Base-by-base conservation (phyloP, 2,329 filamentous ascomycete species). In the Xylaria sp. region DNA sequence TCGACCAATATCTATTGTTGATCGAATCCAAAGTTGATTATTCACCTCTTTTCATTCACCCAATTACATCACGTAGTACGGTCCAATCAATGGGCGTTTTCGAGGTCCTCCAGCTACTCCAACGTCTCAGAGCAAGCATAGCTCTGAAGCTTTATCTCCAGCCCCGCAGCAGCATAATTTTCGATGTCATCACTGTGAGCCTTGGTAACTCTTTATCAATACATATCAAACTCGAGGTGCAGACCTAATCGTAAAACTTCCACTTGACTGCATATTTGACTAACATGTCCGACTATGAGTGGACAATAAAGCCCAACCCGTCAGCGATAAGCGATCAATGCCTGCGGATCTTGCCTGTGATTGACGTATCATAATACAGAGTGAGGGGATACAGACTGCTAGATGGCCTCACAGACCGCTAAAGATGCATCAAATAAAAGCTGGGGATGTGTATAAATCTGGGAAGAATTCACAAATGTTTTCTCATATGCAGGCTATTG, bases 181-280 rank as follows among this genome's bases (percentile, higher is more conserved):
- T 59, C 54, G 58, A 69, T 73, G 71, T 71, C 68, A 72, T 73
- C 67, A 50, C 55, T 66, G 36, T 57, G 68, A 62, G 63, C 63
- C 61, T 63, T 57, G 62, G 69, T 60, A 69, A 65, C 25, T 44
- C 57, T 66, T 58, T 59, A 49, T 67, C 64, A 45, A 60, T 73
- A 73, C 70, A 69, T 70, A 74, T 72, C 67, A 45, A 65, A 50
- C 61, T 70, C 51, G 51, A 71, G 70, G 73, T 73, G 69, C 71
- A 73, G 67, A 67, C 69, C 59, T 22, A 67, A 59, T 61, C 63
- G 66, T 61, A 50, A n/a, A 60, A 69, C 65, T 42, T 70, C 69
- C 72, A 71, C 68, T 70, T 53, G 20, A 72, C 65, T 67, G 69
- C 64, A 65, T 66, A 45, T 69, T 54, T 33, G 53, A 58, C 59